phyloP scores from a whole-genome alignment of 192 early-diverging fungal genomes.

The Dimargaris verticillata region DNA sequence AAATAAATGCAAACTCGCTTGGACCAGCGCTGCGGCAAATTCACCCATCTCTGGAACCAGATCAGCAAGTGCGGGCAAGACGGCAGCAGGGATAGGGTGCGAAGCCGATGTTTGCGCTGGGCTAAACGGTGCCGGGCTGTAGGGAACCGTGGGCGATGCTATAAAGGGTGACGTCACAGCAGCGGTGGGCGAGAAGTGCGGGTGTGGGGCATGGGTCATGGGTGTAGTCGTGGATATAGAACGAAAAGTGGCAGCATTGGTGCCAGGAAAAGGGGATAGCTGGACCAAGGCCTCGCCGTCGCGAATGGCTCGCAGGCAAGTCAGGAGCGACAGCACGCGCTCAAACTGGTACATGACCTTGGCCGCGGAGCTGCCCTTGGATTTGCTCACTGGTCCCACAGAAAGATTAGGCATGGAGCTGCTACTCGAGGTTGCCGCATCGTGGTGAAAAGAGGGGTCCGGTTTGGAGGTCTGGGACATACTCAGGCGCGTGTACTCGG shows the following conservation, averaged over 20 bases:
- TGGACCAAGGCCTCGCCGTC: not conserved
- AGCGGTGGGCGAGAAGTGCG: no score
- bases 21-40: not conserved
- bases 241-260: no score
- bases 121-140: no score
- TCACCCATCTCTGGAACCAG: not conserved
- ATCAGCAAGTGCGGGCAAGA: not conserved
- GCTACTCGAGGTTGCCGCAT: not conserved
- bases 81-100: not conserved
- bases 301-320: not conserved
- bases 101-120: no score
- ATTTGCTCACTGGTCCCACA: not conserved
- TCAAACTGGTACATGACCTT: constrained; percentile 2
- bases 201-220: no score
- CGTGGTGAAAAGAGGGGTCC: not conserved
- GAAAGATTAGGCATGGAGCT: not conserved
- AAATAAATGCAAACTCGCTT: not conserved
- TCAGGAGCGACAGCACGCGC: not conserved
- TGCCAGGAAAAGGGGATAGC: no score
- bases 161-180: no score
- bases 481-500: constrained; percentile 1
- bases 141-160: no score
- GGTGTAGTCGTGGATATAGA: no score
- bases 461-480: not conserved
- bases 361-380: not conserved